Percentiles rank a stretch among this genome's conserved stretches.
Evolutionary conservation across 768 basidiomycete genomes (phyloP).

Genomic region (Russula vinacea): DNA sequence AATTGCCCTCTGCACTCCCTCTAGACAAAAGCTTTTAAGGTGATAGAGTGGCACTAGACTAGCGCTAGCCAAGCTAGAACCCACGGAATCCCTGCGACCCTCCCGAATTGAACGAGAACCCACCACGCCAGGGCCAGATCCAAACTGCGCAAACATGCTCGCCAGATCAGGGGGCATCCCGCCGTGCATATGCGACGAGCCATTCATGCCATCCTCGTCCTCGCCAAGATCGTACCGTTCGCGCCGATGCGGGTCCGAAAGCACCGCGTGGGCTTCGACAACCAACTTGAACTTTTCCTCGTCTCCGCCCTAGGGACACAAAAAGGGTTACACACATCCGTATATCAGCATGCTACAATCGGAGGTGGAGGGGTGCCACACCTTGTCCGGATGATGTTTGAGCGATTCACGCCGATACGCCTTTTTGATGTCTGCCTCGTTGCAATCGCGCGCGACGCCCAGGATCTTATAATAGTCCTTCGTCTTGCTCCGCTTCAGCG

Average conservation of each 20-base stretch:
- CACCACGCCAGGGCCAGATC: slow-evolving; percentile 3
- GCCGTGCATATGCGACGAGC: slow-evolving; percentile 30
- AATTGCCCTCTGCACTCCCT: slow-evolving; percentile 6
- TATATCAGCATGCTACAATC: no score
- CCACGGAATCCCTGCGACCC: slow-evolving; percentile 16
- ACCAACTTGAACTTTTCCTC: slow-evolving; percentile 96
- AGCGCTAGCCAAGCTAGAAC: slow-evolving; percentile 6
- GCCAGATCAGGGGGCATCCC: slow-evolving; percentile 40
- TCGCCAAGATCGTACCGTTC: slow-evolving; percentile 79
- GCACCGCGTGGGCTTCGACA: slow-evolving; percentile 74
- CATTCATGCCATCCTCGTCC: slow-evolving; percentile 67
- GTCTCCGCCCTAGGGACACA: slow-evolving; percentile 76
- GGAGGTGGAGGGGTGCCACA: no score
- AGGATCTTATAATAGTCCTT: slow-evolving; percentile 89
- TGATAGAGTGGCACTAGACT: no score
- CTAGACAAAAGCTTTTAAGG: background rate
- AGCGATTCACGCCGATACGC: slow-evolving; percentile 84
- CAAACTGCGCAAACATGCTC: slow-evolving; percentile 29
- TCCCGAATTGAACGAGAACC: slow-evolving; percentile 12
- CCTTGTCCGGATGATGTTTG: slow-evolving; percentile 85
- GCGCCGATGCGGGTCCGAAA: slow-evolving; percentile 71
- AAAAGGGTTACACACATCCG: no score
- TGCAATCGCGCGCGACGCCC: slow-evolving; percentile 55
- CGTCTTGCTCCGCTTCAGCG: slow-evolving; percentile 81
- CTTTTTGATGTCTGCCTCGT: slow-evolving; percentile 79